Base-by-base conservation (phyloP, 805 yeast species). In the Starmerella ratchasimensis region DNA sequence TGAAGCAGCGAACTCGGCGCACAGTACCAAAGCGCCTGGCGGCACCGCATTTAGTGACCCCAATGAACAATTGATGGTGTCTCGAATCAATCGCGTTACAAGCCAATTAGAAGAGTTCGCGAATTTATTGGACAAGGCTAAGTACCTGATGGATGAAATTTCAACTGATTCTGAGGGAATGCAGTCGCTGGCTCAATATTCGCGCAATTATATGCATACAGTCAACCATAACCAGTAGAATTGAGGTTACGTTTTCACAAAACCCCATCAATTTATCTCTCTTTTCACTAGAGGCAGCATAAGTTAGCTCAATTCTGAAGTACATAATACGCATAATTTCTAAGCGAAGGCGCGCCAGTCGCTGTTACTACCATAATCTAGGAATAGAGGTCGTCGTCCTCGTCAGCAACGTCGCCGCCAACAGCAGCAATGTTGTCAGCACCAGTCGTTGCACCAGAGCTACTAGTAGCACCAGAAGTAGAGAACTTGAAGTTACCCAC, bases 401-500 rank as follows among this genome's bases (percentile, higher is more conserved):
- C n/a, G 39, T 69, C 78, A 34, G 64, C 72, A 3, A n/a, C 38
- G 35, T 66, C 74, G 34, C 53, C 61, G 35, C 67, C 71, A 36
- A 67, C 64, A 22, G 65, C 62, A 24, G 72, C 70, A 37, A 66
- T 72, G 26, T 63, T 53, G 31, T 64, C 58, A 36, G 62, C 63
- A 35, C 55, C 60, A 41, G 57, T 51, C 15, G 53, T 46, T 31
- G 32, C 28, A 10, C 42, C 42, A 15, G 50, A 46, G 17, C 56
- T 47, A n/a, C 28, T 4, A 24, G 27, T 24, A 24, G 27, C 27
- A 24, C 13, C 11, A 15, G 58, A 57, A 19, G 60, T 59, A 31
- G 56, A 53, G 60, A 90, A 88, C 58, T 83, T 75, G 65, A 90
- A 88, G 64, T 79, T 81, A 48, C 88, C 71, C 58, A 81, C 94